Evolutionary conservation across 208 protist genomes (phyloP).

Genomic region (Crithidia mellificae): DNA sequence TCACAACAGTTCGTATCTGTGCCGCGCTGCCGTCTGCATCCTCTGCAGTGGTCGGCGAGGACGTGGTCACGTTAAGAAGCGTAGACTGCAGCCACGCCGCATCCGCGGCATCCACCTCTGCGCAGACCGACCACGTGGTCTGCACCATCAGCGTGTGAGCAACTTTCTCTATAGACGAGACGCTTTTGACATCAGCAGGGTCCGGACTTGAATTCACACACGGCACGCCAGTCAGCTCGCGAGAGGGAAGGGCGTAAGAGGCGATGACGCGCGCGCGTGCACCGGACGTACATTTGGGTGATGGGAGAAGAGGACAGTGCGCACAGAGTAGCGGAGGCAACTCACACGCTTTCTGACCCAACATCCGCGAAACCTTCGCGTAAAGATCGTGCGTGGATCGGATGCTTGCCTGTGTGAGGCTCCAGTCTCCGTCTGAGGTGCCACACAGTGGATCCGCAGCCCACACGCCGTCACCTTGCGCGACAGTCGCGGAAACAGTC

Average conservation of each 20-base stretch:
- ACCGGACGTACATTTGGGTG: not conserved
- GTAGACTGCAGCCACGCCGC: constrained; percentile 9
- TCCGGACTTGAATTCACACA: not conserved
- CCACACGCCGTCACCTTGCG: not conserved
- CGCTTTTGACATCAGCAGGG: not conserved
- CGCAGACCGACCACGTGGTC: constrained; percentile 13
- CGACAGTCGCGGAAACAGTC: no score
- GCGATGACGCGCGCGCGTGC: not conserved
- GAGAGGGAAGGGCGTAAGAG: not conserved
- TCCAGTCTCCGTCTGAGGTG: not conserved
- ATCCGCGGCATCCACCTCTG: constrained; percentile 23
- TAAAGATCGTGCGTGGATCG: not conserved
- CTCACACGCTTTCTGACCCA: not conserved
- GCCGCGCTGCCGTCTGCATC: not conserved
- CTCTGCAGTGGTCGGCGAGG: not conserved
- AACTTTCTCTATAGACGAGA: not conserved
- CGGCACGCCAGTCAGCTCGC: not conserved
- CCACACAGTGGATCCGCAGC: constrained; percentile 1
- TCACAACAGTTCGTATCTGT: not conserved
- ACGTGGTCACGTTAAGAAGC: not conserved
- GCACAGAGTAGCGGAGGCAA: not conserved
- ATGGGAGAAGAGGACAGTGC: not conserved
- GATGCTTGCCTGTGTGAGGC: not conserved
- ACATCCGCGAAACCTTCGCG: not conserved
- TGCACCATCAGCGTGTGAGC: constrained; percentile 3